A percentile compares a stretch with the other conserved stretches of the same genome.
Evolutionary conservation across 352 stramenopile species (phyloP).

Genomic region (Blastocystis hominis): DNA sequence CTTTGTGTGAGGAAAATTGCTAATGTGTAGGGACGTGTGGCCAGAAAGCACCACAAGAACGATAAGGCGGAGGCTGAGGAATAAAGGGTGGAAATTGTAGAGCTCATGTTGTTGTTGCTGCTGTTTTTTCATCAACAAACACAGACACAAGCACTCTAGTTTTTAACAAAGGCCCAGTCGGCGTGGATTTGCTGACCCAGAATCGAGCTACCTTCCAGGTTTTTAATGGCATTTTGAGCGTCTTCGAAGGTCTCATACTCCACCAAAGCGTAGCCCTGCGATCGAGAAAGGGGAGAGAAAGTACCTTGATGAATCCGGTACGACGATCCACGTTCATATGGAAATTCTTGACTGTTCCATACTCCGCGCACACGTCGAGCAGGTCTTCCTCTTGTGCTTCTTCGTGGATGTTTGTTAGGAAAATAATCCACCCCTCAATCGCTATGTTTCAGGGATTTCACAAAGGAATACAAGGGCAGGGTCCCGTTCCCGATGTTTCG

Average conservation of each 20-base stretch:
- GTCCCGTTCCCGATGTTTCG: slow-evolving; percentile 7
- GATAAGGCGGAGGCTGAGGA: too few species aligned
- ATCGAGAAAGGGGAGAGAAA: too few species aligned
- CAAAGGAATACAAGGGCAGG: neutral
- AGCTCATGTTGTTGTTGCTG: slow-evolving; percentile 2
- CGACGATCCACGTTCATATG: slow-evolving; percentile 85
- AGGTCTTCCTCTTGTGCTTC: slow-evolving; percentile 89
- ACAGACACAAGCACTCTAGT: neutral
- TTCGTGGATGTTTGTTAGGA: slow-evolving; percentile 85
- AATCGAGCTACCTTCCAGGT: slow-evolving; percentile 81
- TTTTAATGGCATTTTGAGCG: slow-evolving; percentile 76
- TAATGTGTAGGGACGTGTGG: too few species aligned
- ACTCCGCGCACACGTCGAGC: slow-evolving; percentile 83
- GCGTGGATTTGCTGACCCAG: slow-evolving; percentile 78
- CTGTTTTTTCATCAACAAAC: neutral
- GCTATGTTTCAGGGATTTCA: slow-evolving; percentile 60
- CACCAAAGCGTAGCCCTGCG: slow-evolving; percentile 85
- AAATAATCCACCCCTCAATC: slow-evolving; percentile 89
- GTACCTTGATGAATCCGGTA: slow-evolving; percentile 87
- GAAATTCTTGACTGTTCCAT: slow-evolving; percentile 85
- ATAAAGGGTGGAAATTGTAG: neutral
- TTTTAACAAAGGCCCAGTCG: slow-evolving; percentile 80
- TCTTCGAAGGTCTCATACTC: slow-evolving; percentile 82
- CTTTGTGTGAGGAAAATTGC: too few species aligned
- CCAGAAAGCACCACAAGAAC: too few species aligned